These are phyloP conservation scores for Coniochaeta sp. DNA, from an alignment of 2,329 filamentous ascomycete genomes.

Conservation along the genomic window DNA sequence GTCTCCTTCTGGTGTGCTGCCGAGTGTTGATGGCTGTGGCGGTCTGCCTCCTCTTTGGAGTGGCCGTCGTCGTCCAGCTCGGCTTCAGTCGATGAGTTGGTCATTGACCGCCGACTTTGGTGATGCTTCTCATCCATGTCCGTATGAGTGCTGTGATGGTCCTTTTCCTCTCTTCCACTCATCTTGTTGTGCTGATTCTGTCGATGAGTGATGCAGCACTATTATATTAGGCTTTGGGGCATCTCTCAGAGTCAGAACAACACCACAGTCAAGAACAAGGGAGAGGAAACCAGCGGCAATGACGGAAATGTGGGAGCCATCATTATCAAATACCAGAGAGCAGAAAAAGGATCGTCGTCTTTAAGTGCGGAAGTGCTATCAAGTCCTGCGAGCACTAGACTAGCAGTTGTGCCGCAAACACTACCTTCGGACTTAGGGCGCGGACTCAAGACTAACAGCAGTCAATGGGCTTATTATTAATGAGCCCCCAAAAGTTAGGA, in stretches of 20 bases:
- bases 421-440: too few species aligned
- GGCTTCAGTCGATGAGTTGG: not conserved
- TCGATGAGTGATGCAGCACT: not conserved
- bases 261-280: not conserved
- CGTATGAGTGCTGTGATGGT: not conserved
- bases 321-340: not conserved
- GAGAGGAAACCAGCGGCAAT: not conserved
- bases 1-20: not conserved
- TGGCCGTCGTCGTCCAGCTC: not conserved
- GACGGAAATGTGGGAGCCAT: not conserved
- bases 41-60: not conserved
- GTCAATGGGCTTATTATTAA: too few species aligned
- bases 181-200: not conserved
- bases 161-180: not conserved
- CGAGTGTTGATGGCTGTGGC: not conserved
- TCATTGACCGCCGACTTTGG: not conserved
- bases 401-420: too few species aligned
- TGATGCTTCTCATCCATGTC: not conserved
- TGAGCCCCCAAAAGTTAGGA: too few species aligned
- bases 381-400: too few species aligned
- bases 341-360: not conserved
- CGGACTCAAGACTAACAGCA: too few species aligned
- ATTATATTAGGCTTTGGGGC: not conserved
- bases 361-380: too few species aligned
- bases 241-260: not conserved